phyloP scores from a whole-genome alignment of 2,329 filamentous ascomycete genomes.

The Delphinella strobiligena region DNA sequence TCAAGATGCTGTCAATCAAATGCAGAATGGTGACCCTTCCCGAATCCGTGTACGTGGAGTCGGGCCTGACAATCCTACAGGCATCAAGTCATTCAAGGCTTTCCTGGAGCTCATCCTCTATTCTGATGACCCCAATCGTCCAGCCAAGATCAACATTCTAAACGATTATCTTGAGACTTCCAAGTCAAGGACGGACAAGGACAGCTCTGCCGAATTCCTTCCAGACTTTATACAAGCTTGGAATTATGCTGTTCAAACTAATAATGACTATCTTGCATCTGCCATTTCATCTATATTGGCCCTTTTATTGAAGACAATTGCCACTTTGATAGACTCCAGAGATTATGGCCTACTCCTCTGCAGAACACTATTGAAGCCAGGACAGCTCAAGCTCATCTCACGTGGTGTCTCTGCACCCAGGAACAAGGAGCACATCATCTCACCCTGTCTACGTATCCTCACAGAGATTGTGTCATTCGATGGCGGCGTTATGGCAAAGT shows the following conservation, averaged over 20 bases:
- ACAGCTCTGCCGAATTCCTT: conserved; percentile 54
- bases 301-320: conserved; percentile 67
- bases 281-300: conserved; percentile 70
- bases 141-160: conserved; percentile 45
- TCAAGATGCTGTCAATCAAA: conserved; percentile 50
- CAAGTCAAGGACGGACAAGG: conserved; percentile 35
- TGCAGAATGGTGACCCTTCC: conserved; percentile 48
- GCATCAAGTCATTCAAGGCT: conserved; percentile 56
- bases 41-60: neutral
- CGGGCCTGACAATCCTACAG: conserved; percentile 24
- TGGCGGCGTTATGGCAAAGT: conserved; percentile 66
- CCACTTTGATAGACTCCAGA: conserved; percentile 59
- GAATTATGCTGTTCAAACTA: conserved; percentile 68
- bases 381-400: conserved; percentile 68
- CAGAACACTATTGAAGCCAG: conserved; percentile 67
- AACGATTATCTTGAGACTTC: conserved; percentile 56
- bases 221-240: conserved; percentile 77
- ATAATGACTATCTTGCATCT: conserved; percentile 71
- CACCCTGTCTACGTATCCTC: conserved; percentile 73
- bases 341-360: conserved; percentile 67
- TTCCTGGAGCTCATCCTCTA: conserved; percentile 56
- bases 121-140: conserved; percentile 34
- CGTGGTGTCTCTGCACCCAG: conserved; percentile 69
- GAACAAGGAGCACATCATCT: conserved; percentile 77
- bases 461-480: conserved; percentile 79